Base-by-base conservation (phyloP, 2,329 filamentous ascomycete genomes). In the Pseudogymnoascus sp. region DNA sequence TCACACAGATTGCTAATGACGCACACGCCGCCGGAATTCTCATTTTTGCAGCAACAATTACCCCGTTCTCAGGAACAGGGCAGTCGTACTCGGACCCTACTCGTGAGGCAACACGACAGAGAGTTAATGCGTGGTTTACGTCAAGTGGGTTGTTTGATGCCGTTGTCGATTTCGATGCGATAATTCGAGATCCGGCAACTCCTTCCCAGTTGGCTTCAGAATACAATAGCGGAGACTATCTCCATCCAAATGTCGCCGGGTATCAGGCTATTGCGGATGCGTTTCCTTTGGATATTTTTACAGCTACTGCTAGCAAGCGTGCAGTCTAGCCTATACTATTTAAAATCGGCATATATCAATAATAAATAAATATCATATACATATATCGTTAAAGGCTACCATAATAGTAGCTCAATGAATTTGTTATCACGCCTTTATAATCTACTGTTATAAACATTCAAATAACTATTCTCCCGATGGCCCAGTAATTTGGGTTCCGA, bases 11-110 rank as follows among this genome's bases (percentile, higher is more conserved):
- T 33, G 76, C 78, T 2, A 73, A 74, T 1, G 77, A 83, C 12
- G 75, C 84, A 15, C 82, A 83, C 67, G 74, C 77, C 0, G 75
- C 77, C 2, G 80, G 80, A 1, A 77, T 87, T 25, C 77, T 78
- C 0, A 75, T 85, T 6, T 84, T 87, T 66, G 85, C 76, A 0
- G 84, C 82, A 0, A 89, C 86, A 0, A 86, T 88, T 62, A 88
- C 85, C 3, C 85, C 85, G 0, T 89, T 89, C 65, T 71, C 73
- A 9, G 76, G 77, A 2, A 74, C 66, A 57, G 75, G 75, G 1
- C 80, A 85, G 70, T 72, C 77, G 25, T 88, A 88, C 67, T 80
- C 77, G 8, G 73, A 78, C 64, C 75, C 80, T 0, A 72, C 77
- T 39, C 72, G 84, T 6, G 85, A 89, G 68, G 71, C 74, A 65